Base-by-base conservation (phyloP, 2,329 filamentous ascomycete species). In the Apiospora marii region DNA sequence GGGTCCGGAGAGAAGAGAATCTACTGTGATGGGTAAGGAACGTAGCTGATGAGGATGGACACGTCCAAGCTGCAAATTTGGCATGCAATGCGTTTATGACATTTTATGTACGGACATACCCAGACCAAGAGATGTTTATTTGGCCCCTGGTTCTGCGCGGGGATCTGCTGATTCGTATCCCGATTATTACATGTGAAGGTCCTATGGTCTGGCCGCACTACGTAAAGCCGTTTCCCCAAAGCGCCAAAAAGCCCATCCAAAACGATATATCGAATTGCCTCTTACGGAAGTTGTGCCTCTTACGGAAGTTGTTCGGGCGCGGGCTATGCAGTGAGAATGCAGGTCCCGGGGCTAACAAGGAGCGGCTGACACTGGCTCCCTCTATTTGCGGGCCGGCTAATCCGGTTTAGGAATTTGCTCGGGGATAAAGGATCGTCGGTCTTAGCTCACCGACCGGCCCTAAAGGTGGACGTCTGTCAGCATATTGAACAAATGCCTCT, bases 351-450 rank as follows among this genome's bases (percentile, higher is more conserved):
- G 30, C 53, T n/a, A 49, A 30, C 27, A 37, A 30, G 14, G 19
- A 8, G 6, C 19, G 46, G 7, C 13, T 44, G 51, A 24, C 7
- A 27, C 4, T 34, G 53, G 53, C 14, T 19, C 30, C 53, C 30
- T 30, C 16, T 37, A 22, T 34, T 22, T 19, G 53, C 53, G 30
- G 53, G 16, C 30, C 53, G 4, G 5, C 53, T 61, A 61, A 22
- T 61, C 53, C 53, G 27, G 16, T 61, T 61, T 37, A 61, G 53
- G 53, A 37, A 61, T 61, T 61, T 61, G 53, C 14, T 61, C 53
- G 53, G 30, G 7, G 30, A 61, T 37, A 22, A 22, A 34, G 30
- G 53, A 27, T 10, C 8, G 53, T 6, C 14, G 53, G 34, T 37
- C 19, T 37, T 30, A 58, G 14, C 16, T 30, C 30, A 13, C 16